phyloP scores from a whole-genome alignment of 257 asterid species.

The Jaltomata sinuosa region DNA sequence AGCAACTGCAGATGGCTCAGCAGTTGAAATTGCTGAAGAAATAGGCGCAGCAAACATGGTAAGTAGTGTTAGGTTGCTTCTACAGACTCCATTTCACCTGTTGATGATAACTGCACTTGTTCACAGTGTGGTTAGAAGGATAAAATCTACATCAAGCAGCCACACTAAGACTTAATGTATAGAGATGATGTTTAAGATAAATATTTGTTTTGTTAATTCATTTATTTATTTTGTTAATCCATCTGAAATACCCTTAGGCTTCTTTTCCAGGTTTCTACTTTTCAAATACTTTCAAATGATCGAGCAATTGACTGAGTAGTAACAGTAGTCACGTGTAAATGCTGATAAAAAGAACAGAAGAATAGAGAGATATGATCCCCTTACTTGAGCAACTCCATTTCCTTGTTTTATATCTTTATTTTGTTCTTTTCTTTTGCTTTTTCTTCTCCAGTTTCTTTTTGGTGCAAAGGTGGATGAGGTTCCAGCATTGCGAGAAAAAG shows the following conservation, averaged over 20 bases:
- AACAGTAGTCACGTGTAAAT: background rate
- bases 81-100: background rate
- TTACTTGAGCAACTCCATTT: background rate
- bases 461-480: slow-evolving; percentile 42
- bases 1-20: slow-evolving; percentile 47
- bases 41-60: slow-evolving; percentile 48
- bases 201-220: background rate
- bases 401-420: background rate
- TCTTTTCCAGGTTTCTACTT: background rate
- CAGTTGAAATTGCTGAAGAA: slow-evolving; percentile 39
- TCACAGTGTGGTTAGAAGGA: background rate
- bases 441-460: slow-evolving; percentile 27
- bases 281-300: background rate
- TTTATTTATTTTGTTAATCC: background rate
- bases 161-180: background rate
- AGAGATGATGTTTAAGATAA: background rate
- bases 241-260: background rate
- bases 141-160: background rate
- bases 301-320: background rate
- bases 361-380: background rate
- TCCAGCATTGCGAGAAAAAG: slow-evolving; percentile 26
- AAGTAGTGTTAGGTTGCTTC: background rate
- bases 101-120: background rate
- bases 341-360: background rate
- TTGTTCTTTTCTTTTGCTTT: background rate